These are phyloP conservation scores for Sechiopsis laciniata DNA, from an alignment of 306 rosid genomes.

Conservation along the genomic window DNA sequence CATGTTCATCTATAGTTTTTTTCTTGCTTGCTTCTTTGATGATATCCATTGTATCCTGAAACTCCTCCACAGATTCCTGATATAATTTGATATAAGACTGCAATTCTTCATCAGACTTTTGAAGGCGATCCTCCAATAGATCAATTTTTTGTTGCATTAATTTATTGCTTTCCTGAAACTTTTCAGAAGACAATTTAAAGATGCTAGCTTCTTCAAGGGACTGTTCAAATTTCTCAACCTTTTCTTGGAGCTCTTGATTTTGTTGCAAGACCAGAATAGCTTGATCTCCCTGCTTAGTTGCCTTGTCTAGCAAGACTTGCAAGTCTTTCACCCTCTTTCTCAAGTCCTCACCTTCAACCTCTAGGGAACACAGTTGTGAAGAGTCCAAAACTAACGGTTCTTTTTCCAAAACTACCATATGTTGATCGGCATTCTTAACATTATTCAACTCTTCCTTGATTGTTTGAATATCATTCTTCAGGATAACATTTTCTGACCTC, in stretches of 20 bases:
- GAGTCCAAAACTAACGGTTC: constrained; percentile 65
- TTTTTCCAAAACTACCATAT: constrained; percentile 55
- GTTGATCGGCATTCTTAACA: constrained; percentile 49
- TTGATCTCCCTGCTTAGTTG: constrained; percentile 71
- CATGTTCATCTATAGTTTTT: constrained; percentile 52
- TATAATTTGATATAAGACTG: constrained; percentile 66
- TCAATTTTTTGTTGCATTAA: constrained; percentile 70
- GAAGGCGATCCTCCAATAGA: constrained; percentile 68
- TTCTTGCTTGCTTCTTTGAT: constrained; percentile 74
- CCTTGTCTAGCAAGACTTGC: constrained; percentile 60
- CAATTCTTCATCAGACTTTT: constrained; percentile 77
- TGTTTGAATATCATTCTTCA: constrained; percentile 52
- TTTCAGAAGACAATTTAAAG: constrained; percentile 66
- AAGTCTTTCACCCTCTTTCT: constrained; percentile 57
- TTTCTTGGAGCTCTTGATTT: constrained; percentile 70
- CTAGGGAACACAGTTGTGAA: constrained; percentile 47
- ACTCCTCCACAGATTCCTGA: constrained; percentile 78
- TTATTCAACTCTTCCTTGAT: constrained; percentile 46
- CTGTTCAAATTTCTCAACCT: constrained; percentile 73
- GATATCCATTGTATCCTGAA: constrained; percentile 61
- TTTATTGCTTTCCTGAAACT: constrained; percentile 56
- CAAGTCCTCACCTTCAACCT: constrained; percentile 56
- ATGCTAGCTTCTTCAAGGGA: constrained; percentile 60
- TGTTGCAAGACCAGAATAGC: constrained; percentile 60
- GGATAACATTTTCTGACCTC: constrained; percentile 58